Base-by-base conservation (phyloP, 768 basidiomycete species). In the Daedaleopsis sinensis region DNA sequence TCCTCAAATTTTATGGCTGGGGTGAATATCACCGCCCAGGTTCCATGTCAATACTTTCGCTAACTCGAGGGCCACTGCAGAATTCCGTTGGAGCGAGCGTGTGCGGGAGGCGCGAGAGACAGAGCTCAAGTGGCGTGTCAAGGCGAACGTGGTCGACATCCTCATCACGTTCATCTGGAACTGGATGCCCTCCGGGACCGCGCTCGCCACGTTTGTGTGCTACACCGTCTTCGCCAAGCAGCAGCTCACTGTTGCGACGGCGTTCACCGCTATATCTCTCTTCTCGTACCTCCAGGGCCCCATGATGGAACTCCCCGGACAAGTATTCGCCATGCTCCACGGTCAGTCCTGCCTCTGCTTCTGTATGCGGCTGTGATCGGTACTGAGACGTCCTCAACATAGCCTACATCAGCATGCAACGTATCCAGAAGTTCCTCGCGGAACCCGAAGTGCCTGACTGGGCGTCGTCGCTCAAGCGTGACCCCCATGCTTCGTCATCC, bases 401-500 rank as follows among this genome's bases (percentile, higher is more conserved):
- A 85, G 86, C 90, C 8, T 87, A 88, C 68, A 87, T 95, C 21
- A 90, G 91, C 5, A 87, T 94, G 84, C 84, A 89, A 68, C 85
- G 92, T 54, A 92, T 95, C 61, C 86, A 93, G 68, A 78, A 74
- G 4, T 93, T 89, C 72, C 77, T 93, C 1, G 76, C 76, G 5
- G 91, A 93, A 71, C 82, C 83, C 18, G 91, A 94, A 70, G 89
- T 94, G 2, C 86, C 88, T 0, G 83, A 83, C 36, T 92, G 89
- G 88, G 91, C 90, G 1, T 88, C 87, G 3, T 84, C 87, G 0
- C 74, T 93, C 44, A 82, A 83, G 59, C 70, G 73, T 8, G 58
- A 71, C 0, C 53, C 64, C 44, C 55, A 60, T 32, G 21, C 62
- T 3, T 24, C 16, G 1, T 23, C 58, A 18, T 36, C 35, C 46